Percentiles rank a stretch among this genome's conserved stretches.
phyloP scores from a whole-genome alignment of 352 stramenopile genomes.

The Phytophthora pini region DNA sequence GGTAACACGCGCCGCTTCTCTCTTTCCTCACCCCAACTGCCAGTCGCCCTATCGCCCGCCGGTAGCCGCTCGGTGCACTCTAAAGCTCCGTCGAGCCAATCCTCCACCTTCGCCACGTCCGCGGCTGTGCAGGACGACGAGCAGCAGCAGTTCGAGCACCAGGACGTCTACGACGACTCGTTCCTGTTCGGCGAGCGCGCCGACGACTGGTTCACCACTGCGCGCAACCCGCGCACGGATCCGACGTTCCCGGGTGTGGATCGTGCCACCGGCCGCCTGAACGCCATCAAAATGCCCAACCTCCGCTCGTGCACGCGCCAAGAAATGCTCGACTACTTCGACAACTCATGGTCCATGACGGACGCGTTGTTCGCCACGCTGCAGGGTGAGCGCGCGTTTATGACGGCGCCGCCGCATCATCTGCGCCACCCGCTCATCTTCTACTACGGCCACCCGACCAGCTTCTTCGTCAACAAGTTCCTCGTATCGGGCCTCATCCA shows the following conservation, averaged over 20 bases:
- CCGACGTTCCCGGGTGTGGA: slow-evolving; percentile 64
- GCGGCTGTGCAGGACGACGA: slow-evolving; percentile 30
- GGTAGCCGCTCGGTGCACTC: slow-evolving; percentile 16
- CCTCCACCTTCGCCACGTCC: slow-evolving; percentile 34
- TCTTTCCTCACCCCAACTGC: slow-evolving; percentile 4
- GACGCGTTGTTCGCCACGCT: slow-evolving; percentile 94
- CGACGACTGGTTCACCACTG: slow-evolving; percentile 81
- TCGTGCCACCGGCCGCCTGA: slow-evolving; percentile 45
- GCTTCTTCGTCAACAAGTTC: slow-evolving; percentile 98
- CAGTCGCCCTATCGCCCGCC: neutral
- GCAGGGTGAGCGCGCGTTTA: slow-evolving; percentile 91
- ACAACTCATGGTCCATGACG: slow-evolving; percentile 96
- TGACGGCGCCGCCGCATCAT: slow-evolving; percentile 91
- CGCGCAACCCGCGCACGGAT: slow-evolving; percentile 63
- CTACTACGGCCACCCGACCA: slow-evolving; percentile 97
- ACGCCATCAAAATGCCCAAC: slow-evolving; percentile 84
- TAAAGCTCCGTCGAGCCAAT: slow-evolving; percentile 24
- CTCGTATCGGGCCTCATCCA: slow-evolving; percentile 90
- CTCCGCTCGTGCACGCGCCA: slow-evolving; percentile 83
- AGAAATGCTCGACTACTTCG: slow-evolving; percentile 93
- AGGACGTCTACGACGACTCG: slow-evolving; percentile 60
- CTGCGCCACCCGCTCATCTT: slow-evolving; percentile 98
- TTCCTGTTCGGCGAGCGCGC: slow-evolving; percentile 65
- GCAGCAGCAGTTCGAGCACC: slow-evolving; percentile 7
- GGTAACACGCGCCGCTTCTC: neutral